phyloP scores from a whole-genome alignment of 2,329 filamentous ascomycete genomes.

The Tolypocladium nubicola region DNA sequence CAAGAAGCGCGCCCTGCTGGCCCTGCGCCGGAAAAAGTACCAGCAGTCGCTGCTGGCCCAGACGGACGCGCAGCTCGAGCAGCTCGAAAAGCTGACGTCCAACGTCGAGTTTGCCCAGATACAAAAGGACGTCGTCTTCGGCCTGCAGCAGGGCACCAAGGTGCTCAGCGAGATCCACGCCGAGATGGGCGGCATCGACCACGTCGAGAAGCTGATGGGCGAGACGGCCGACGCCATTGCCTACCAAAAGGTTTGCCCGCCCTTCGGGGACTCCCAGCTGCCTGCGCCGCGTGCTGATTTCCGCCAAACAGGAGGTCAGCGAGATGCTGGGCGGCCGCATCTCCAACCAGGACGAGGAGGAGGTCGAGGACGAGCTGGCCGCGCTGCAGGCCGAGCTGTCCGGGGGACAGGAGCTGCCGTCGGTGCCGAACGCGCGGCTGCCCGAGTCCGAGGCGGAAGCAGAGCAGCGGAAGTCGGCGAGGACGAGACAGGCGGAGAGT shows the following conservation, averaged over 20 bases:
- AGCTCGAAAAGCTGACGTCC: conserved; percentile 78
- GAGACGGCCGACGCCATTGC: conserved; percentile 83
- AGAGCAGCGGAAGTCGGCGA: conserved; percentile 5
- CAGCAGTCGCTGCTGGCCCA: conserved; percentile 82
- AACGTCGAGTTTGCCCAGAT: conserved; percentile 94
- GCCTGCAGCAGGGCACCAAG: conserved; percentile 79
- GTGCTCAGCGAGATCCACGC: conserved; percentile 85
- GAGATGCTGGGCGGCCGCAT: conserved; percentile 83
- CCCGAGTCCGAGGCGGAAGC: conserved; percentile 13
- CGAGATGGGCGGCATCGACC: conserved; percentile 92
- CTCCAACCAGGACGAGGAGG: conserved; percentile 91
- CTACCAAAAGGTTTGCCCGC: conserved; percentile 65
- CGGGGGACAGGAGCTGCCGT: conserved; percentile 15
- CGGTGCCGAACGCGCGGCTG: conserved; percentile 21
- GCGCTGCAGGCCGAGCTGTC: conserved; percentile 50
- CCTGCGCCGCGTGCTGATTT: conserved; percentile 2
- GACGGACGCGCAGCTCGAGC: conserved; percentile 88
- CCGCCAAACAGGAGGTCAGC: conserved; percentile 62
- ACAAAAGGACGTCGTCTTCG: conserved; percentile 92
- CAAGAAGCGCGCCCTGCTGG: conserved; percentile 72
- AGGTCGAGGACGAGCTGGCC: conserved; percentile 91
- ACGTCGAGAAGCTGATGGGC: conserved; percentile 90
- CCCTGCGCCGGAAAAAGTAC: conserved; percentile 91
- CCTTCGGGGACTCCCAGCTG: not conserved
- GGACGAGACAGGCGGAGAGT: conserved; percentile 19